Evolutionary conservation across 306 rosid genomes (phyloP).

Genomic region (Acacia crassicarpa): DNA sequence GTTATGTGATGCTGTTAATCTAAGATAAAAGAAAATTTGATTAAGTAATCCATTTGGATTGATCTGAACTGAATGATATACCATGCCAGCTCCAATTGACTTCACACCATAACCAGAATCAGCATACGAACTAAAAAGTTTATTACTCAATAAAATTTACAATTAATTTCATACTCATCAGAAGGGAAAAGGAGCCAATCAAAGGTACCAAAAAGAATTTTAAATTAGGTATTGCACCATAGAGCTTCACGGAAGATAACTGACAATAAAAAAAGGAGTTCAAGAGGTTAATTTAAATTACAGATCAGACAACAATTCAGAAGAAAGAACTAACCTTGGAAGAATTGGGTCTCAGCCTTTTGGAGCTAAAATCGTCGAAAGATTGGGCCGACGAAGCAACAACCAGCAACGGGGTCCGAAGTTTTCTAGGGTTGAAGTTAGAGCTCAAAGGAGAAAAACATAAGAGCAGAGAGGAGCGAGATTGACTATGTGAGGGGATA

Average conservation of each 20-base stretch:
- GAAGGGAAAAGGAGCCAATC: background rate
- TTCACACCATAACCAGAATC: background rate
- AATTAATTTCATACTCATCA: background rate
- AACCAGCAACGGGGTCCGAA: constrained; percentile 39
- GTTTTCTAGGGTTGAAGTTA: constrained; percentile 26
- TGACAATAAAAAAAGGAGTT: background rate
- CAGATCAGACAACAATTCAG: background rate
- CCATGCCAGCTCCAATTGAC: background rate
- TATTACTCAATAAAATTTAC: background rate
- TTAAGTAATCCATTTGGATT: background rate
- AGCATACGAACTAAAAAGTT: background rate
- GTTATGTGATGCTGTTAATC: background rate
- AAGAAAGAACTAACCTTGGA: constrained; percentile 49
- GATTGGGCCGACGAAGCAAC: constrained; percentile 58
- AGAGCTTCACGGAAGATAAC: background rate
- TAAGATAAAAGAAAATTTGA: background rate
- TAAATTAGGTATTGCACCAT: background rate
- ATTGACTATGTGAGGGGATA: constrained; percentile 15
- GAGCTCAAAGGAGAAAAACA: constrained; percentile 25
- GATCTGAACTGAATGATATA: background rate
- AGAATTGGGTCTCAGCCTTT: constrained; percentile 14
- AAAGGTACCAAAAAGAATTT: background rate
- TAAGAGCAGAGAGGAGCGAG: background rate
- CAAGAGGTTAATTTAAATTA: background rate
- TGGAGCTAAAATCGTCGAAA: constrained; percentile 54